These are phyloP conservation scores for Citrus unshiu DNA, from an alignment of 345 rosid genomes.

Conservation along the genomic window DNA sequence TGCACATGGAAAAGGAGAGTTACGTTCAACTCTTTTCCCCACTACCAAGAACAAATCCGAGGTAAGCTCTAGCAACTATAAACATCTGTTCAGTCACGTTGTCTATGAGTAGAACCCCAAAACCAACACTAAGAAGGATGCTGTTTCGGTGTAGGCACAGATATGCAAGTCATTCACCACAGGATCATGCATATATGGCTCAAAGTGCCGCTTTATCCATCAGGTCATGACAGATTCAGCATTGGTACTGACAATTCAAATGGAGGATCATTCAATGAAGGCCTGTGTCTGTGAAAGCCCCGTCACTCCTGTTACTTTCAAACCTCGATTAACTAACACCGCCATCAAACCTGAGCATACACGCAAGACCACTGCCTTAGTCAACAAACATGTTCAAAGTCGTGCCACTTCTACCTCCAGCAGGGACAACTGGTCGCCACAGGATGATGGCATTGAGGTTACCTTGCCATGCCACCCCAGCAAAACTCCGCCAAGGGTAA, in stretches of 20 bases:
- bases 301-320: conserved; percentile 1
- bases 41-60: conserved; percentile 32
- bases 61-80: conserved; percentile 20
- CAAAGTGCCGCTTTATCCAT: conserved; percentile 22
- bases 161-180: conserved; percentile 20
- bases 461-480: conserved; percentile 29
- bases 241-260: conserved; percentile 9
- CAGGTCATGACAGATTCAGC: conserved; percentile 16
- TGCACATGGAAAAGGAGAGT: conserved; percentile 49
- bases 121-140: neutral
- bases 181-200: conserved; percentile 19
- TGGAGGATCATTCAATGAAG: neutral
- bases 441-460: conserved; percentile 57
- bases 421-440: conserved; percentile 50
- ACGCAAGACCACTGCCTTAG: neutral
- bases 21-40: conserved; percentile 22
- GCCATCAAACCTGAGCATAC: neutral
- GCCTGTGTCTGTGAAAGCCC: neutral
- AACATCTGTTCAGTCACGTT: neutral
- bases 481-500: conserved; percentile 22
- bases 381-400: neutral
- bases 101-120: neutral
- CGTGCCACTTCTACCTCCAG: neutral
- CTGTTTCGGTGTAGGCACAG: conserved; percentile 12
- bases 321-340: neutral